Percentiles rank a stretch among this genome's conserved stretches.
These are phyloP conservation scores for Gaeumannomyces sp. DNA, from an alignment of 2,329 filamentous ascomycete species.

Conservation along the genomic window DNA sequence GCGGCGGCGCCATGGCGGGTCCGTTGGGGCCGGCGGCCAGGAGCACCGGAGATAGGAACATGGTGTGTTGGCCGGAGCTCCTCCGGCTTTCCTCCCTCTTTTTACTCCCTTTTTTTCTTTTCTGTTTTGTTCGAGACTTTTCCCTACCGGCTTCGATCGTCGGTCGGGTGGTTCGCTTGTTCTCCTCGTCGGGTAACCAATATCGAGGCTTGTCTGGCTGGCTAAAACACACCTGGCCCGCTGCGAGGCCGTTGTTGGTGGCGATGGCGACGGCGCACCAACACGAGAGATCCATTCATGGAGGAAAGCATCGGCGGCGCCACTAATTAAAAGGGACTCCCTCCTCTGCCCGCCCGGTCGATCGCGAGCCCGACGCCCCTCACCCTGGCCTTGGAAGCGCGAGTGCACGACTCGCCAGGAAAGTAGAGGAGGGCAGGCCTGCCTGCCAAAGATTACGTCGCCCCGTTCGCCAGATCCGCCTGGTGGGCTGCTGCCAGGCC, in stretches of 20 bases:
- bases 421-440: not conserved
- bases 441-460: not conserved
- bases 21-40: not conserved
- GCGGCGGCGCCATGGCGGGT: constrained; percentile 1
- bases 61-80: not conserved
- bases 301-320: not conserved
- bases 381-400: not conserved
- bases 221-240: not conserved
- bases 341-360: not conserved
- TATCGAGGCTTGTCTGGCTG: not conserved
- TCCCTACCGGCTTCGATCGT: not conserved
- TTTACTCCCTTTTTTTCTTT: no score
- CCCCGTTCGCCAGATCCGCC: not conserved
- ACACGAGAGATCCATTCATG: not conserved
- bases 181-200: not conserved
- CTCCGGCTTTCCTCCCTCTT: not conserved
- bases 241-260: no score
- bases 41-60: not conserved
- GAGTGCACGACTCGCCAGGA: not conserved
- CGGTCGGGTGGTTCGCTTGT: not conserved
- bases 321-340: not conserved
- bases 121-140: not conserved
- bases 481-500: not conserved
- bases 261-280: not conserved
- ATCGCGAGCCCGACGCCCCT: not conserved